Percentiles rank a stretch among this genome's conserved stretches.
Evolutionary conservation across 352 stramenopile species (phyloP).

Genomic region (Globisporangium apiculatum): DNA sequence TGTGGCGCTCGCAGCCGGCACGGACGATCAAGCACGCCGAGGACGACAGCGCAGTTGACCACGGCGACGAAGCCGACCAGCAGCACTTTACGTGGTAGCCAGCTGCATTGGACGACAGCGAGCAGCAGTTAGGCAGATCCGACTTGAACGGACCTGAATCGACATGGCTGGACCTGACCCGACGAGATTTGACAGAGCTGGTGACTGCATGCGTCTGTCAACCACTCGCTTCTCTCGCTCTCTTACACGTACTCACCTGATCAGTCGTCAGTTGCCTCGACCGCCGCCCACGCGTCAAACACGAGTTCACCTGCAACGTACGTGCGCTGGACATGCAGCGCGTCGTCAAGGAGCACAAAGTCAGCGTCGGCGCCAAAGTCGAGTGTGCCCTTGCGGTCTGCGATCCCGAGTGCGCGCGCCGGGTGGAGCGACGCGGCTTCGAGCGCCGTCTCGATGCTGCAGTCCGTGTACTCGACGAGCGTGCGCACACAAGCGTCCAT

Average conservation of each 20-base stretch:
- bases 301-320: constrained; percentile 70
- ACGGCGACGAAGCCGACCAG: constrained; percentile 76
- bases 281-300: constrained; percentile 18
- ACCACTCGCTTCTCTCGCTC: background rate
- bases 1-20: constrained; percentile 87
- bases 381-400: constrained; percentile 60
- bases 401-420: constrained; percentile 56
- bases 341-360: constrained; percentile 74
- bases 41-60: constrained; percentile 73
- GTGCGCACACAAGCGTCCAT: constrained; percentile 80
- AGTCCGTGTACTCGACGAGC: constrained; percentile 80
- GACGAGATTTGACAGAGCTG: background rate
- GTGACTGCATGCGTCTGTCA: background rate
- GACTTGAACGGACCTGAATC: too few species aligned
- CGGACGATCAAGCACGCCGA: constrained; percentile 72
- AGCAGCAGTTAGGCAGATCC: background rate
- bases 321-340: constrained; percentile 59
- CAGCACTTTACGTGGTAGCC: constrained; percentile 78
- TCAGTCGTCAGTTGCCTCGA: background rate
- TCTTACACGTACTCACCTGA: background rate
- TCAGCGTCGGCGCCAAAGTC: constrained; percentile 72
- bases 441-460: constrained; percentile 65
- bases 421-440: constrained; percentile 69
- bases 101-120: too few species aligned
- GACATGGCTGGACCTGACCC: too few species aligned